These are phyloP conservation scores for Cutaneotrichosporon cavernicola DNA, from an alignment of 1,284 basidiomycete genomes.

Conservation along the genomic window DNA sequence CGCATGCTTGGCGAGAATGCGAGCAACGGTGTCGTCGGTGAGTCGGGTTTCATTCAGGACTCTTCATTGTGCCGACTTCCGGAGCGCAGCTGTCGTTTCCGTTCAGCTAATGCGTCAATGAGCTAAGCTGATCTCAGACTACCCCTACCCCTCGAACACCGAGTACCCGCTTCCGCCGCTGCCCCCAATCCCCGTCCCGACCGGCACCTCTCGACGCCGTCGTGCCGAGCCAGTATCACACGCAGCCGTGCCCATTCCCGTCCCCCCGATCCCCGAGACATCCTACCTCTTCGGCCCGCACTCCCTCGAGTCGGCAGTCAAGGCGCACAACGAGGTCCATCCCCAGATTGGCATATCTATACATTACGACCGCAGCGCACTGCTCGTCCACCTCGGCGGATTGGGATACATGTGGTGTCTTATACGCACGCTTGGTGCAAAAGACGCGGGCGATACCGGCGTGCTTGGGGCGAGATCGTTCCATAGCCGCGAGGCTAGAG, in stretches of 20 bases:
- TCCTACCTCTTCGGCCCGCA: constrained; percentile 6
- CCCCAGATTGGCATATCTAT: constrained; percentile 5
- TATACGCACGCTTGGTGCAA: constrained; percentile 10
- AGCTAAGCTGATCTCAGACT: constrained; percentile 15
- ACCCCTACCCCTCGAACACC: constrained; percentile 21
- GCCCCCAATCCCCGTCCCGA: constrained; percentile 23
- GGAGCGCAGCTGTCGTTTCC: neutral
- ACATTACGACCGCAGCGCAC: constrained; percentile 11
- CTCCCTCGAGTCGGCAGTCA: constrained; percentile 10
- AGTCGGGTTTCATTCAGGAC: neutral
- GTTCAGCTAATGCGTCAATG: neutral
- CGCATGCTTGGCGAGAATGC: constrained; percentile 17
- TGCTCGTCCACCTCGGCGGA: constrained; percentile 14
- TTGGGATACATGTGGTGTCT: constrained; percentile 16
- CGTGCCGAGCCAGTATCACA: constrained; percentile 7
- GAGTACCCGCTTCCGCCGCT: constrained; percentile 26
- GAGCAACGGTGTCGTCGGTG: constrained; percentile 14
- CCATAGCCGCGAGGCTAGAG: constrained; percentile 9
- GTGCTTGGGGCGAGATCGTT: constrained; percentile 18
- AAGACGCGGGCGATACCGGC: constrained; percentile 9
- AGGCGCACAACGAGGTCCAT: constrained; percentile 9
- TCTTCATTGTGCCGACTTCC: neutral
- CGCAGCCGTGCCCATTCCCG: constrained; percentile 3
- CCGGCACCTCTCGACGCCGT: constrained; percentile 9
- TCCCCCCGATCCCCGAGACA: constrained; percentile 10